Base-by-base conservation (phyloP, 768 basidiomycete species). In the Omphalotus guepiniiformis region DNA sequence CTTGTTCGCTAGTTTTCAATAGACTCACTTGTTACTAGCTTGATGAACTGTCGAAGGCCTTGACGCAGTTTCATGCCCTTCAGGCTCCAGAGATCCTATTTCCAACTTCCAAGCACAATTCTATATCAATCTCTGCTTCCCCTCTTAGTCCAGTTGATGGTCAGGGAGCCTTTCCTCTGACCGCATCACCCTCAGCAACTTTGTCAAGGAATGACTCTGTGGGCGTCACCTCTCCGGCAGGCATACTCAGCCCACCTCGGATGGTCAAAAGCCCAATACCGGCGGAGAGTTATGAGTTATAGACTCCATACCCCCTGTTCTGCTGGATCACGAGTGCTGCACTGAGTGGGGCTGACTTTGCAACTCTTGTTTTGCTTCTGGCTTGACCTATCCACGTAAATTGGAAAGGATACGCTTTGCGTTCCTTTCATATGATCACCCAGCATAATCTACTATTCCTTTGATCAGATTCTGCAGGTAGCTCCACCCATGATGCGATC, bases 31-130 rank as follows among this genome's bases (percentile, higher is more conserved):
- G 48, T 43, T 23, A 22, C 32, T 53, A 85, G 83, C 66, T 86
- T 23, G 81, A 79, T 54, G 75, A 80, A 18, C 69, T 86, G 3
- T 76, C 76, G 2, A 68, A 66, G 51, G 70, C 74, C 1, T 63
- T 78, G 19, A 71, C 71, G 12, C 68, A 73, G 42, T 78, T 80
- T 53, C 76, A 79, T 53, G 66, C 71, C 6, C 64, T 77, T 29
- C 70, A 72, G 58, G 66, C 67, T 7, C 76, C 75, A 4, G 67
- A 65, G 37, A 62, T 75, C n/a, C 66, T 73, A 21, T 69, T 73
- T 45, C 55, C 65, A 3, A 43, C 63, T 21, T 55, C 66, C 15
- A 59, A 64, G 38, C 58, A 63, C 25, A 63, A 59, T 36, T 59
- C 64, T 7, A 36, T 56, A 15, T 49, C 55, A 6, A 42, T 29